Base-by-base conservation (phyloP, 495 filamentous ascomycete species). In the Evernia prunastri region DNA sequence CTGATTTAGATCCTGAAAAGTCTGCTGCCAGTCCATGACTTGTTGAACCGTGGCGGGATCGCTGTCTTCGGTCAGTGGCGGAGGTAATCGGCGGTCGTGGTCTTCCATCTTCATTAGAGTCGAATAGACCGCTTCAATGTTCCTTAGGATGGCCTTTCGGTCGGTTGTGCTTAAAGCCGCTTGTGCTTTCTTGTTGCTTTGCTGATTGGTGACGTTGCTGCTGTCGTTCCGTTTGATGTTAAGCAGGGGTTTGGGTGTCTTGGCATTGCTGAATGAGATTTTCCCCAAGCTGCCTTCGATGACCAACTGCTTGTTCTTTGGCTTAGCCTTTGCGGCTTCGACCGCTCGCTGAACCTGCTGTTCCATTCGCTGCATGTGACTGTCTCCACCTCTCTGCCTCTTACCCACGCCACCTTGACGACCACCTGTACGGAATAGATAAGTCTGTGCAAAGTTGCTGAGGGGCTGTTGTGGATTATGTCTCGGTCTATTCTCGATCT, bases 281-380 rank as follows among this genome's bases (percentile, higher is more conserved):
- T 99, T 99, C 62, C 94, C 94, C 64, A 99, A 74, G 68, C 91
- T 97, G n/a, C 94, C 94, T 73, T 97, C 94, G 56, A 99, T 91
- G 25, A 97, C 91, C n/a, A 99, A 81, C 71, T 96, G 91, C 75
- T 96, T 96, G 72, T 92, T 96, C 79, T 99, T 99, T 7, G 94
- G 94, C 75, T 96, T 93, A 47, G 87, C 86, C 74, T 97, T 97
- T 40, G 95, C 95, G 4, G 94, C 95, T 68, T 97, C 94, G 0
- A 99, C 95, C 8, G 94, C 94, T 40, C 94, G 87, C 71, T 96
- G 92, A 29, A 99, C 94, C 72, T 99, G 94, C 71, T 97, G 95
- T 74, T 99, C 92, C 94, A 99, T 99, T 33, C 94, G 86, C 71
- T 97, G 94, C 81, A 97, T 88, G 72, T 99, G 94, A 70, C 96